Evolutionary conservation across 805 yeast species (phyloP).

Genomic region (Nakazawaea siamensis): DNA sequence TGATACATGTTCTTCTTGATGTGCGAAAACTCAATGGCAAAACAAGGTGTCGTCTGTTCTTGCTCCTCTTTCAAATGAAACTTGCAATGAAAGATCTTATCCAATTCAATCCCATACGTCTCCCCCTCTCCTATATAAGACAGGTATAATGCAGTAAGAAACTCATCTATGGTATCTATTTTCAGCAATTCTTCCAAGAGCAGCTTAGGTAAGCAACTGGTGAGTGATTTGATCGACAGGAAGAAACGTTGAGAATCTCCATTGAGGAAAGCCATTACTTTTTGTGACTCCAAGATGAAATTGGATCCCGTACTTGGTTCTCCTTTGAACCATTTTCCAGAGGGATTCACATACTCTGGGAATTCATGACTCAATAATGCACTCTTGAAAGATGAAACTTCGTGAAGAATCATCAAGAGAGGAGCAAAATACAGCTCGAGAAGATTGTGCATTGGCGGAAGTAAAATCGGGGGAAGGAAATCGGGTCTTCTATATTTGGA

Average conservation of each 20-base stretch:
- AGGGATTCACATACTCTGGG: constrained; percentile 25
- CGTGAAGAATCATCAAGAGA: constrained; percentile 29
- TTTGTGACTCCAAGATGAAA: constrained; percentile 28
- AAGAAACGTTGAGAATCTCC: constrained; percentile 27
- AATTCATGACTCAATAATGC: constrained; percentile 23
- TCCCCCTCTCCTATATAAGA: constrained; percentile 7
- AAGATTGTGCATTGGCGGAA: constrained; percentile 24
- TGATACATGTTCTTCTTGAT: constrained; percentile 22
- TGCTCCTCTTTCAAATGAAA: constrained; percentile 3
- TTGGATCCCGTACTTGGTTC: constrained; percentile 13
- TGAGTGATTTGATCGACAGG: constrained; percentile 26
- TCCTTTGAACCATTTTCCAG: constrained; percentile 32
- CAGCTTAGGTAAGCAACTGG: constrained; percentile 20
- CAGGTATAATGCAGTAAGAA: constrained; percentile 15
- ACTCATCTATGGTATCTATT: constrained; percentile 9
- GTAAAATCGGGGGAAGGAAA: constrained; percentile 22
- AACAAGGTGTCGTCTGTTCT: constrained; percentile 16
- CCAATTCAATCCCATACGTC: constrained; percentile 11
- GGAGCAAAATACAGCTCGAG: constrained; percentile 35
- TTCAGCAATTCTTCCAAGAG: constrained; percentile 15
- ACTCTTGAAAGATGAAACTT: constrained; percentile 25
- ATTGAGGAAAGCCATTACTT: constrained; percentile 28
- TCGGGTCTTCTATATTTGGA: constrained; percentile 17
- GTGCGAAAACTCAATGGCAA: constrained; percentile 26
- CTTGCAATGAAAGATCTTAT: constrained; percentile 7